Percentiles rank a stretch among this genome's conserved stretches.
Conservation (phyloP, 2,329 filamentous ascomycete genomes). For the Pseudodiploospora longispora region DNA sequence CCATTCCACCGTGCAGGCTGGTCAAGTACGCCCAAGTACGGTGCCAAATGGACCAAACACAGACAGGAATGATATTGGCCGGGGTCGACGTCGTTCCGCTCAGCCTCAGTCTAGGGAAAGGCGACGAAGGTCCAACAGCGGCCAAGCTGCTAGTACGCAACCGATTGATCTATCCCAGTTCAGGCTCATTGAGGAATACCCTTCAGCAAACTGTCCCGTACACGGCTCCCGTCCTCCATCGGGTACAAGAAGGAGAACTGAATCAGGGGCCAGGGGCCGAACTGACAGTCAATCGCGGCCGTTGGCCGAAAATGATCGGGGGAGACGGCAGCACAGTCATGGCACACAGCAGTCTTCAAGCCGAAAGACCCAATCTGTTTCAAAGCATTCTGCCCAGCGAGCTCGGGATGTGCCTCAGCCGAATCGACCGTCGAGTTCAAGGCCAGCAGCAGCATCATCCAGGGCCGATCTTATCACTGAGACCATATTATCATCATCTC, state of each 20-base stretch:
- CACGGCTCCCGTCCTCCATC: conserved; percentile 14
- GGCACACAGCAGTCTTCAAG: background rate
- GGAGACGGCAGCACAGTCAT: background rate
- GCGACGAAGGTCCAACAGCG: conserved; percentile 5
- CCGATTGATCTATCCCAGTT: conserved; percentile 16
- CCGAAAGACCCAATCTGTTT: too few species aligned
- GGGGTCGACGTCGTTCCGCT: conserved; percentile 6
- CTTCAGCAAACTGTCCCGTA: conserved; percentile 13
- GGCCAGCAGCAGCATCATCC: background rate
- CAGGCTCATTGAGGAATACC: conserved; percentile 15
- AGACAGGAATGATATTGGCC: conserved; percentile 2
- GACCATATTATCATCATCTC: too few species aligned
- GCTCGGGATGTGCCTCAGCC: too few species aligned
- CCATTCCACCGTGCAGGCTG: background rate
- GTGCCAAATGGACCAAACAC: background rate
- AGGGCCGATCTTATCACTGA: background rate
- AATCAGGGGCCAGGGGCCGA: conserved; percentile 6
- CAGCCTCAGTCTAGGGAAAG: conserved; percentile 2
- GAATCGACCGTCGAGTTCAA: background rate
- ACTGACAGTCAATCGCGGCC: conserved; percentile 4
- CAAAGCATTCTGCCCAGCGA: too few species aligned
- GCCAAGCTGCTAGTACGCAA: conserved; percentile 5
- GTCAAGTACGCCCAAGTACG: conserved; percentile 1
- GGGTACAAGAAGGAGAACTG: conserved; percentile 5
- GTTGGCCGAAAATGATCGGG: background rate